These are phyloP conservation scores for Termitomyces heimii DNA, from an alignment of 768 basidiomycete species.

Conservation along the genomic window DNA sequence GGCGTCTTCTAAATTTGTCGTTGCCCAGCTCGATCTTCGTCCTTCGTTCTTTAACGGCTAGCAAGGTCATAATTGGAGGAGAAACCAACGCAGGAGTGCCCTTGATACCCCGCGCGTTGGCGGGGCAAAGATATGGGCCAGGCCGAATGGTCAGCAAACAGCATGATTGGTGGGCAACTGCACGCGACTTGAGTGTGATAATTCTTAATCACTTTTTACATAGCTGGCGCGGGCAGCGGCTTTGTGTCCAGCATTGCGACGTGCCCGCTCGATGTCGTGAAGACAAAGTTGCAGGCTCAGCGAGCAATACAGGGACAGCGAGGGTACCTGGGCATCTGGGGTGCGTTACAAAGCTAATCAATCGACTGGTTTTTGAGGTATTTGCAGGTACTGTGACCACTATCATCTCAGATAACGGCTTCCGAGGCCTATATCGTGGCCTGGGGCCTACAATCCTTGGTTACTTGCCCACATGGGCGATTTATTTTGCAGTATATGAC, in stretches of 20 bases:
- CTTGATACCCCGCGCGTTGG: slow-evolving; percentile 43
- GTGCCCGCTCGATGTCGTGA: slow-evolving; percentile 96
- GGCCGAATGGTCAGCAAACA: slow-evolving; percentile 66
- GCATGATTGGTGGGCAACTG: slow-evolving; percentile 66
- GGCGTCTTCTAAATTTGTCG: slow-evolving; percentile 5
- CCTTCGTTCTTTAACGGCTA: background rate
- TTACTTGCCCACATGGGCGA: slow-evolving; percentile 98
- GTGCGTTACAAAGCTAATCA: slow-evolving; percentile 34
- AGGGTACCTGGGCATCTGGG: slow-evolving; percentile 72
- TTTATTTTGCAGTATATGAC: slow-evolving; percentile 98
- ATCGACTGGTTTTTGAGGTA: slow-evolving; percentile 7
- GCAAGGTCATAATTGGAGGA: slow-evolving; percentile 10
- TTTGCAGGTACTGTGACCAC: slow-evolving; percentile 33
- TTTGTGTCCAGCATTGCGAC: slow-evolving; percentile 90
- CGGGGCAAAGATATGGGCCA: slow-evolving; percentile 66
- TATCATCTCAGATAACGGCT: slow-evolving; percentile 56
- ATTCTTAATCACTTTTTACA: slow-evolving; percentile 4
- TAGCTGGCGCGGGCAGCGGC: slow-evolving; percentile 94
- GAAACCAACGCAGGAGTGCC: slow-evolving; percentile 10
- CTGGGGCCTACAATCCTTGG: slow-evolving; percentile 94
- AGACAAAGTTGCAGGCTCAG: slow-evolving; percentile 97
- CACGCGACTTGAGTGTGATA: slow-evolving; percentile 5
- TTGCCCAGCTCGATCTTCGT: background rate
- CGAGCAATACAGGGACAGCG: slow-evolving; percentile 58
- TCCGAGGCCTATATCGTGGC: slow-evolving; percentile 93